Evolutionary conservation across 805 yeast genomes (phyloP).

Genomic region (Isabelozyma gotoi): DNA sequence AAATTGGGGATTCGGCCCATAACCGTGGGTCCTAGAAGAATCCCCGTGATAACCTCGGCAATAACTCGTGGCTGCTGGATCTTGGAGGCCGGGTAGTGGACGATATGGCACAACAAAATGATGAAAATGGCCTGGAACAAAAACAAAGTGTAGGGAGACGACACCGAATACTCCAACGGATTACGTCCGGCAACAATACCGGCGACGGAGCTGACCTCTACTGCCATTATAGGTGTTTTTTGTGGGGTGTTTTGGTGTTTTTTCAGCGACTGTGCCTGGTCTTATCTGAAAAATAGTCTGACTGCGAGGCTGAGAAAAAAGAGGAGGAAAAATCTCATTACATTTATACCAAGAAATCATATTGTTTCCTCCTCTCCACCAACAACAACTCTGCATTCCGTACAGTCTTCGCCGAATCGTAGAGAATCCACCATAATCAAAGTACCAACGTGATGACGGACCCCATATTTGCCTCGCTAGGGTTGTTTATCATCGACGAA

Average conservation of each 20-base stretch:
- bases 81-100: constrained; percentile 59
- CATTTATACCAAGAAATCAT: too few relatives aligned
- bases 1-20: constrained; percentile 71
- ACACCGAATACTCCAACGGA: constrained; percentile 59
- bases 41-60: constrained; percentile 79
- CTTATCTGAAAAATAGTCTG: too few relatives aligned
- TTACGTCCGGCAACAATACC: constrained; percentile 73
- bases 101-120: constrained; percentile 54
- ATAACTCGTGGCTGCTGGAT: constrained; percentile 78
- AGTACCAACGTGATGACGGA: too few relatives aligned
- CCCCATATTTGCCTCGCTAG: constrained; percentile 60
- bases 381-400: too few relatives aligned
- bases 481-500: constrained; percentile 90
- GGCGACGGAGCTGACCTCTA: constrained; percentile 44
- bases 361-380: too few relatives aligned
- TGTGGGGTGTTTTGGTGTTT: too few relatives aligned
- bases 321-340: not conserved
- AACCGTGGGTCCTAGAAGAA: constrained; percentile 72
- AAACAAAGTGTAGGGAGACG: constrained; percentile 66
- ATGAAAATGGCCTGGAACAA: constrained; percentile 69
- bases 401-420: too few relatives aligned
- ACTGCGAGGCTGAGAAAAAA: not conserved
- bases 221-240: too few relatives aligned
- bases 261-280: too few relatives aligned
- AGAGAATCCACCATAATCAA: too few relatives aligned